Evolutionary conservation across 768 basidiomycete genomes (phyloP).

Genomic region (Sporobolomyces pararoseus): DNA sequence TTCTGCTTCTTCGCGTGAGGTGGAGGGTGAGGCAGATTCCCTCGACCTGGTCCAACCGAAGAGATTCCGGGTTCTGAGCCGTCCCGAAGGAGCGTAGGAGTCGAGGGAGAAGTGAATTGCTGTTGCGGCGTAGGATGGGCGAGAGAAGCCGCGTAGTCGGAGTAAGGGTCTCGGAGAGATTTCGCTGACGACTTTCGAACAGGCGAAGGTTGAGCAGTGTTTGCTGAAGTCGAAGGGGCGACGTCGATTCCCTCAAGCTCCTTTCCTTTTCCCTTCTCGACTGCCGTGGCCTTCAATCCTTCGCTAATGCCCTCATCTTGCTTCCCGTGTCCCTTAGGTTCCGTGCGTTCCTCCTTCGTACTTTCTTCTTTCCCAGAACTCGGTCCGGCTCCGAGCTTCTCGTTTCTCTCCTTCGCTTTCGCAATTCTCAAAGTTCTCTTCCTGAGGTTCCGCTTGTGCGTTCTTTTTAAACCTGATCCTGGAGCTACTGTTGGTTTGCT

Average conservation of each 20-base stretch:
- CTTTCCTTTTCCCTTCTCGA: not conserved
- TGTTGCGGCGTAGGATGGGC: not conserved
- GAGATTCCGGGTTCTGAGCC: constrained; percentile 27
- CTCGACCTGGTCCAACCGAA: constrained; percentile 9
- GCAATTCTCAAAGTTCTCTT: constrained; percentile 17
- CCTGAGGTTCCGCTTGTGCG: constrained; percentile 28
- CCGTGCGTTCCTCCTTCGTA: too few species aligned
- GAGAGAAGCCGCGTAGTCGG: not conserved
- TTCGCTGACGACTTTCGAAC: not conserved
- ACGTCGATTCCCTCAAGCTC: not conserved
- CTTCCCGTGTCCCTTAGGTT: too few species aligned
- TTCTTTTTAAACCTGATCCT: constrained; percentile 9
- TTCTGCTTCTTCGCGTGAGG: not conserved
- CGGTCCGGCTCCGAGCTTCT: not conserved
- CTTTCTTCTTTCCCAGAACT: not conserved
- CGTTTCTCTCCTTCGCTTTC: not conserved
- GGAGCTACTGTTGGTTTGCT: constrained; percentile 9
- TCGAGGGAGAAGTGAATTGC: too few species aligned
- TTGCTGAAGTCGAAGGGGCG: not conserved
- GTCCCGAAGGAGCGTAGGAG: not conserved
- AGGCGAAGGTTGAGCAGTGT: not conserved
- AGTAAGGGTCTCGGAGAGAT: not conserved
- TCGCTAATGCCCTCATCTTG: too few species aligned
- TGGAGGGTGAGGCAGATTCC: not conserved
- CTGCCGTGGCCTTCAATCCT: not conserved